A percentile compares a stretch with the other conserved stretches of the same genome.
Evolutionary conservation across 495 filamentous ascomycete genomes (phyloP).

Genomic region (Penicillium tannophilum): DNA sequence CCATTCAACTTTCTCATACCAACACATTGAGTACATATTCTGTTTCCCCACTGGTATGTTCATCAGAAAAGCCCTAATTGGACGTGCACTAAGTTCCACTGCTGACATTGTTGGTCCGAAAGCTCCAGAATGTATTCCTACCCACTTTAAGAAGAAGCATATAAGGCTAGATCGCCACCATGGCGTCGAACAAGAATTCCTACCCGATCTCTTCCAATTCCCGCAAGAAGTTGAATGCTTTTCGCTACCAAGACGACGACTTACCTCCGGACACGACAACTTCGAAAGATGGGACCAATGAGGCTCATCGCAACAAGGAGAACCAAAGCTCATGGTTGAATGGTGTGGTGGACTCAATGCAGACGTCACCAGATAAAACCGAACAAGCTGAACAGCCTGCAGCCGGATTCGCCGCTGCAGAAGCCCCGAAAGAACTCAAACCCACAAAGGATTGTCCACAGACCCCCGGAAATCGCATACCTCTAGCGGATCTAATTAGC

Average conservation of each 20-base stretch:
- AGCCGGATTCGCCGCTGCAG: neutral
- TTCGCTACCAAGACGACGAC: constrained; percentile 47
- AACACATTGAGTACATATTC: constrained; percentile 8
- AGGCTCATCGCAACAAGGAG: constrained; percentile 39
- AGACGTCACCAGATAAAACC: constrained; percentile 25
- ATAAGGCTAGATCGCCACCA: constrained; percentile 19
- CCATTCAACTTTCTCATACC: neutral
- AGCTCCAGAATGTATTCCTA: constrained; percentile 31
- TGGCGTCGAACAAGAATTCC: constrained; percentile 31
- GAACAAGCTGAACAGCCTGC: constrained; percentile 14
- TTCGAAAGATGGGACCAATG: constrained; percentile 26
- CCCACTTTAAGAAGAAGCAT: constrained; percentile 21
- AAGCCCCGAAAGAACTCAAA: constrained; percentile 31
- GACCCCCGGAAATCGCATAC: constrained; percentile 74
- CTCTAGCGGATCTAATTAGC: constrained; percentile 79
- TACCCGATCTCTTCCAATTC: constrained; percentile 54
- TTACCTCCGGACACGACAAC: constrained; percentile 35
- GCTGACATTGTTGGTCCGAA: constrained; percentile 22
- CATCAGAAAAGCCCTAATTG: neutral
- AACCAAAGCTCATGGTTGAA: constrained; percentile 45
- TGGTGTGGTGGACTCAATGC: constrained; percentile 39
- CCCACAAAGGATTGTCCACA: constrained; percentile 56
- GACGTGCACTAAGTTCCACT: constrained; percentile 9
- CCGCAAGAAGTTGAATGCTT: constrained; percentile 60
- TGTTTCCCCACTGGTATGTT: constrained; percentile 1